A percentile compares a stretch with the other conserved stretches of the same genome.
phyloP scores from a whole-genome alignment of 129 eudicot genomes.

The Artemisia tridentata region DNA sequence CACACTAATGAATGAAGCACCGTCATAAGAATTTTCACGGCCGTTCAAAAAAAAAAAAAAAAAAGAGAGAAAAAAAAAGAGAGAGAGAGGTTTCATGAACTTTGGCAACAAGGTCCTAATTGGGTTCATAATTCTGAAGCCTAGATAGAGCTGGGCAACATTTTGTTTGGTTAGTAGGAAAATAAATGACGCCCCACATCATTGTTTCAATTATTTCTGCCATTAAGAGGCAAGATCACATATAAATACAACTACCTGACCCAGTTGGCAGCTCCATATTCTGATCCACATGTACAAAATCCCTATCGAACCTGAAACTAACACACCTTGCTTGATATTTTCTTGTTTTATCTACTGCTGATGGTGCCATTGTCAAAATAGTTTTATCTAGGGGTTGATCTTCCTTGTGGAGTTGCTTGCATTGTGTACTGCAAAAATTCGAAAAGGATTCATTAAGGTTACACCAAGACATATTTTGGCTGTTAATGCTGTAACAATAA shows the following conservation, averaged over 20 bases:
- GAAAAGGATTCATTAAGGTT: constrained; percentile 5
- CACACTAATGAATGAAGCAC: constrained; percentile 11
- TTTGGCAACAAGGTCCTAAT: constrained; percentile 14
- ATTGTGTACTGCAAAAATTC: constrained; percentile 28
- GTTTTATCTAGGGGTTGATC: constrained; percentile 34
- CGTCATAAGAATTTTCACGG: constrained; percentile 5
- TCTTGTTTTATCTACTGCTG: too few relatives aligned
- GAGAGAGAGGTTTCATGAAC: not conserved
- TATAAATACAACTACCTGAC: constrained; percentile 14
- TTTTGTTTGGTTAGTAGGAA: constrained; percentile 8
- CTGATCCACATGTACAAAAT: constrained; percentile 16
- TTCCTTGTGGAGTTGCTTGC: constrained; percentile 34
- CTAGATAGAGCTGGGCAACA: constrained; percentile 8
- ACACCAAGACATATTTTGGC: constrained; percentile 3
- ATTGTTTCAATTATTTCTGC: constrained; percentile 5
- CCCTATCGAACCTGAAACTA: constrained; percentile 15
- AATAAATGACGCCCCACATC: not conserved
- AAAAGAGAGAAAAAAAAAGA: too few relatives aligned
- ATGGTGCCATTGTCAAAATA: constrained; percentile 5
- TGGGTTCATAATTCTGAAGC: constrained; percentile 17
- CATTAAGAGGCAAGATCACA: not conserved
- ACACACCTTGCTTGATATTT: not conserved
- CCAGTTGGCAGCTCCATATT: constrained; percentile 7
- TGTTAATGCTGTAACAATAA: not conserved
- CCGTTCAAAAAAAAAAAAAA: too few relatives aligned